Percentiles rank a stretch among this genome's conserved stretches.
phyloP scores from a whole-genome alignment of 345 rosid species.

The Aquilaria sinensis region DNA sequence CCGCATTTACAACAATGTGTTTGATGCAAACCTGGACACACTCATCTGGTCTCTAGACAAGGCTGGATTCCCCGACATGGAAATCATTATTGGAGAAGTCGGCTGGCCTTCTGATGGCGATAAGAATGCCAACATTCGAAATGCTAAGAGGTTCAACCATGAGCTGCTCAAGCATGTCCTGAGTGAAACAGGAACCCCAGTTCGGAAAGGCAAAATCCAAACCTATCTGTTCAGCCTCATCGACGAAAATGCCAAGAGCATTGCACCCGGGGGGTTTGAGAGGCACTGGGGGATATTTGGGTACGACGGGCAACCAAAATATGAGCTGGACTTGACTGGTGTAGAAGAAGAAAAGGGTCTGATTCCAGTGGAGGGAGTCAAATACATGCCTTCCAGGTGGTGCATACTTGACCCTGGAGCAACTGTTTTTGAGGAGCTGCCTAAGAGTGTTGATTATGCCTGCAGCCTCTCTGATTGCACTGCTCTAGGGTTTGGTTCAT shows the following conservation, averaged over 20 bases:
- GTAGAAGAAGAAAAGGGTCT: slow-evolving; percentile 6
- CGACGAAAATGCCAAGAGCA: slow-evolving; percentile 15
- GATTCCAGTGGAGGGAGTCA: slow-evolving; percentile 12
- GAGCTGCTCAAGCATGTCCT: slow-evolving; percentile 10
- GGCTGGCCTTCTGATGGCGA: slow-evolving; percentile 18
- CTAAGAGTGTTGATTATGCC: slow-evolving; percentile 13
- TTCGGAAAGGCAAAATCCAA: slow-evolving; percentile 8
- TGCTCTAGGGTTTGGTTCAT: slow-evolving; percentile 36
- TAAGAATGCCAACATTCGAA: slow-evolving; percentile 12
- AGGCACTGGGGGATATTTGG: slow-evolving; percentile 19
- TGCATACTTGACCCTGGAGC: slow-evolving; percentile 9
- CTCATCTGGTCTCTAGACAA: slow-evolving; percentile 8
- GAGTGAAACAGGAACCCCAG: slow-evolving; percentile 13
- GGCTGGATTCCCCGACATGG: slow-evolving; percentile 11
- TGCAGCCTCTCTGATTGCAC: slow-evolving; percentile 42
- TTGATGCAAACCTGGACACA: slow-evolving; percentile 18
- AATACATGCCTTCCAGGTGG: slow-evolving; percentile 10
- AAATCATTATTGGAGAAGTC: slow-evolving; percentile 15
- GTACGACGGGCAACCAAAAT: slow-evolving; percentile 17
- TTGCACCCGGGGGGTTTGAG: slow-evolving; percentile 16
- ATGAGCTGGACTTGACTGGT: slow-evolving; percentile 12
- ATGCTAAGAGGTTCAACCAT: slow-evolving; percentile 18
- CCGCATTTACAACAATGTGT: slow-evolving; percentile 11
- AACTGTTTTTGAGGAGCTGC: slow-evolving; percentile 2
- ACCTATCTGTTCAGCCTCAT: slow-evolving; percentile 16